Conservation (phyloP, 306 rosid genomes). For the Hippophae gyantsensis region DNA sequence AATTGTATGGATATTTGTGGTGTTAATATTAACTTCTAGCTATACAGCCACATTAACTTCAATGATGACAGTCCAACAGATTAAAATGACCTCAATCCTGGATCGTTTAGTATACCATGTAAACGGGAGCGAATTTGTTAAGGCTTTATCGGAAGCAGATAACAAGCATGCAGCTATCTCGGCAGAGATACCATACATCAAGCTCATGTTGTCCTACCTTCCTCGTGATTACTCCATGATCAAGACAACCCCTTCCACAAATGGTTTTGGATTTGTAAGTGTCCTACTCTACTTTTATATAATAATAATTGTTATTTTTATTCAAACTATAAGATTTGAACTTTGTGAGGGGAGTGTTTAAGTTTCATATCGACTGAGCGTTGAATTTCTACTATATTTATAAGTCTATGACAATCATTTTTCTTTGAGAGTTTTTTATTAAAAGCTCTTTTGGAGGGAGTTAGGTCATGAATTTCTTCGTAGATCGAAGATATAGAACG, state of each 20-base stretch:
- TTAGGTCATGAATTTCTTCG: too few species aligned
- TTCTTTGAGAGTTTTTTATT: too few species aligned
- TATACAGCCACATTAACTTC: constrained; percentile 21
- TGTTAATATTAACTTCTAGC: constrained; percentile 13
- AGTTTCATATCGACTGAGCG: too few species aligned
- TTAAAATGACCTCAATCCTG: neutral
- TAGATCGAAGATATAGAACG: too few species aligned
- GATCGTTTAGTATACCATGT: neutral
- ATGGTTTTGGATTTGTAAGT: constrained; percentile 37
- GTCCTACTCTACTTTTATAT: neutral
- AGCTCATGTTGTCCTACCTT: constrained; percentile 16
- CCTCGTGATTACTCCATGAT: constrained; percentile 4
- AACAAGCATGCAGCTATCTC: constrained; percentile 16
- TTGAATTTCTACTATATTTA: too few species aligned
- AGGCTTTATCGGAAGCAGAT: constrained; percentile 22
- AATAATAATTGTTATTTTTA: neutral
- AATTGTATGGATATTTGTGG: constrained; percentile 20
- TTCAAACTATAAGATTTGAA: too few species aligned
- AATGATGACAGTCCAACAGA: constrained; percentile 17
- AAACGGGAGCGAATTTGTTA: neutral
- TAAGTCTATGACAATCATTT: too few species aligned
- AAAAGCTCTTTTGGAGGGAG: too few species aligned
- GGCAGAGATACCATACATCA: constrained; percentile 20
- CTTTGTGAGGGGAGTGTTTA: too few species aligned
- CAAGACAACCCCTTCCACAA: neutral